A percentile compares a stretch with the other conserved stretches of the same genome.
Evolutionary conservation across 148 eudicot species (phyloP).

Genomic region (Persicaria maculosa): DNA sequence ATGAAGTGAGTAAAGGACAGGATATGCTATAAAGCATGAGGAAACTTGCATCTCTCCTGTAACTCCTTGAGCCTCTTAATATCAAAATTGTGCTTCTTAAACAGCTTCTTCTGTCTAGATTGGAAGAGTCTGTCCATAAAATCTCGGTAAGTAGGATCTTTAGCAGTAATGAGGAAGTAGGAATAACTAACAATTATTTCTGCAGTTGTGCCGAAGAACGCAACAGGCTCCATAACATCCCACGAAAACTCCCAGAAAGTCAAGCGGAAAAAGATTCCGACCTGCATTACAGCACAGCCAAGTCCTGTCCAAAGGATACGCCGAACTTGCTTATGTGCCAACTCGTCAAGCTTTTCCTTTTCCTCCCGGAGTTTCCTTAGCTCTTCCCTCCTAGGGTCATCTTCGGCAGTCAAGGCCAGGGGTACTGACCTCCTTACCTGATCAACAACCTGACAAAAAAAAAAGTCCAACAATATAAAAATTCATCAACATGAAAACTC

Average conservation of each 20-base stretch:
- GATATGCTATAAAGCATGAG: conserved; percentile 26
- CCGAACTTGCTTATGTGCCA: conserved; percentile 85
- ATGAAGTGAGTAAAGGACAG: too few relatives aligned
- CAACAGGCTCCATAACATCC: conserved; percentile 98
- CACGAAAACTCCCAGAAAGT: conserved; percentile 98
- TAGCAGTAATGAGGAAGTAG: conserved; percentile 75
- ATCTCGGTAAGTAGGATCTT: conserved; percentile 82
- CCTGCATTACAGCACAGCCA: conserved; percentile 50
- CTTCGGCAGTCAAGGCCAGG: conserved; percentile 73
- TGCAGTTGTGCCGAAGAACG: conserved; percentile 66
- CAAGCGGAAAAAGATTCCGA: conserved; percentile 77
- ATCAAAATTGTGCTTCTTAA: conserved; percentile 69
- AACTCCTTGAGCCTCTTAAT: conserved; percentile 52
- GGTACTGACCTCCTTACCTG: conserved; percentile 83
- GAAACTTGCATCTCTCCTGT: conserved; percentile 48
- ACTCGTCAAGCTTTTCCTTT: conserved; percentile 62
- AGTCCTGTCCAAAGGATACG: conserved; percentile 76
- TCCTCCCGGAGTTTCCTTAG: conserved; percentile 48
- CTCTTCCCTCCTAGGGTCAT: conserved; percentile 75
- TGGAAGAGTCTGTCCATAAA: conserved; percentile 71
- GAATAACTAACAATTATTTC: conserved; percentile 73
- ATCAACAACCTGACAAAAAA: conserved; percentile 61
- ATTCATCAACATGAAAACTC: too few relatives aligned
- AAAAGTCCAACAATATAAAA: background rate
- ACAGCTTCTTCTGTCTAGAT: conserved; percentile 77